Evolutionary conservation across 139 green algal genomes (phyloP).

Genomic region (Picochlorum sp.): DNA sequence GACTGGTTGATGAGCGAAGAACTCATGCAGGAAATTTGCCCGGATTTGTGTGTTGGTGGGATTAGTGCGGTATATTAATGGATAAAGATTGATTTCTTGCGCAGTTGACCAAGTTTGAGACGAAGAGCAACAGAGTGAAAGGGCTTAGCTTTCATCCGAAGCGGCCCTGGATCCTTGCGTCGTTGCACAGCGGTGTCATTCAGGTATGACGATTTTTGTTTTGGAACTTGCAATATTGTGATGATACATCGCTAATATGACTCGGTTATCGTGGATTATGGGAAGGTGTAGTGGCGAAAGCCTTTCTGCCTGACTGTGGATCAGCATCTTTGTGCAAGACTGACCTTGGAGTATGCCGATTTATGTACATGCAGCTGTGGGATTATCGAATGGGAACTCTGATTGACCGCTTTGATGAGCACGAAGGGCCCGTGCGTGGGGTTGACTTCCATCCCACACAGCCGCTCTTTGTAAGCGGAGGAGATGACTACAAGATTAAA

Average conservation of each 20-base stretch:
- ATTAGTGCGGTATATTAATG: no score
- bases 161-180: conserved; percentile 97
- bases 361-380: conserved; percentile 80
- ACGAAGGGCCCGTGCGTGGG: conserved; percentile 94
- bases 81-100: no score
- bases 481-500: conserved; percentile 98
- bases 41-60: no score
- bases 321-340: no score
- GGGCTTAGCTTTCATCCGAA: conserved; percentile 96
- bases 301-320: no score
- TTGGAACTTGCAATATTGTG: no score
- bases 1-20: no score
- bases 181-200: conserved; percentile 95
- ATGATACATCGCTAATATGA: no score
- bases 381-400: conserved; percentile 99
- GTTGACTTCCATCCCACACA: conserved; percentile 95
- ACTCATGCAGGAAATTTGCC: no score
- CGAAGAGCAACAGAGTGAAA: conserved; percentile 96
- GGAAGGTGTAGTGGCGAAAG: no score
- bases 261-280: no score
- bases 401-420: conserved; percentile 99
- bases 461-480: conserved; percentile 96
- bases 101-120: conserved; percentile 86
- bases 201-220: conserved; percentile 48
- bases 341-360: no score